Conservation (phyloP, 1,139 yeast genomes). For the Saccharomycopsis crataegensis region DNA sequence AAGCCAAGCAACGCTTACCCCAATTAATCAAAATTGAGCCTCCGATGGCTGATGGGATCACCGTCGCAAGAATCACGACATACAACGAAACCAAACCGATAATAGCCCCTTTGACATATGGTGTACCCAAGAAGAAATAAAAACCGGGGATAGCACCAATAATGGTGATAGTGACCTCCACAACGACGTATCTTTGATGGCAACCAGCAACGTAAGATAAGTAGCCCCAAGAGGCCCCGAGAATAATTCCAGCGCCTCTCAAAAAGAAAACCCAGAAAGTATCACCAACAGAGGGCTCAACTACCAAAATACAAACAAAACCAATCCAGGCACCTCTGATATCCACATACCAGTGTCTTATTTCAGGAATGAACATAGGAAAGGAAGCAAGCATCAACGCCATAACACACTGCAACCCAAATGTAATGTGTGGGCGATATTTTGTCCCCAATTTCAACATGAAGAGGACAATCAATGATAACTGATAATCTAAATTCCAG, state of each 20-base stretch:
- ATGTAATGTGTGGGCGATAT: conserved; percentile 32
- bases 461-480: not conserved
- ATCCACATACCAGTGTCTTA: conserved; percentile 38
- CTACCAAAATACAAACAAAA: conserved; percentile 40
- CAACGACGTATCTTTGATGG: conserved; percentile 33
- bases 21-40: conserved; percentile 38
- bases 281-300: conserved; percentile 46
- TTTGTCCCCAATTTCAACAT: conserved; percentile 22
- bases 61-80: conserved; percentile 37
- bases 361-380: conserved; percentile 40
- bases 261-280: conserved; percentile 39
- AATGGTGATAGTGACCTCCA: conserved; percentile 36
- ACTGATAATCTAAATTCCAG: not conserved
- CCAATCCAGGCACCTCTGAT: conserved; percentile 47
- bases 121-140: conserved; percentile 36
- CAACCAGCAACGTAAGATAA: conserved; percentile 37
- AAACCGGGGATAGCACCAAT: conserved; percentile 40
- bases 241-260: conserved; percentile 38
- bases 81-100: conserved; percentile 40
- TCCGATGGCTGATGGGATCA: conserved; percentile 32
- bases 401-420: conserved; percentile 38
- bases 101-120: conserved; percentile 43
- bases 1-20: conserved; percentile 42
- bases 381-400: conserved; percentile 40
- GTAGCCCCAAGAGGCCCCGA: conserved; percentile 44